Evolutionary conservation across 129 eudicot genomes (phyloP).

Genomic region (Heracleum sosnowskyi): DNA sequence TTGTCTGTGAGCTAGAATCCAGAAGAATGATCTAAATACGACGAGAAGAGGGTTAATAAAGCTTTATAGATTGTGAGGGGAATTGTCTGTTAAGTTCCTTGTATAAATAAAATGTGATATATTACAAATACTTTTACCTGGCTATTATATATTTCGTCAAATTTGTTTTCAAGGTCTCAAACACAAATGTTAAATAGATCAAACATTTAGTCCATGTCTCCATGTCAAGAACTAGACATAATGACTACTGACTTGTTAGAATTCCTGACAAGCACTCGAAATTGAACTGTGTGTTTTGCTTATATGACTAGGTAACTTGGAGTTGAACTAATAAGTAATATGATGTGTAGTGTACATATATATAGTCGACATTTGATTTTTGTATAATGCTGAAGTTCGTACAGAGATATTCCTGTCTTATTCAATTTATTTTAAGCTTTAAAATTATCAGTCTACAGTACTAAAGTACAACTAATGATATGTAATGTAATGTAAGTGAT

Average conservation of each 20-base stretch:
- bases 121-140: background rate
- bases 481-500: no score
- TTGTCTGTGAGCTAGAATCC: slow-evolving; percentile 6
- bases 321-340: no score
- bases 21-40: background rate
- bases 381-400: background rate
- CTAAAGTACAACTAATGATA: no score
- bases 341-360: background rate
- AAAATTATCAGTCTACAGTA: background rate
- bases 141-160: background rate
- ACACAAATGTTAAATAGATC: no score
- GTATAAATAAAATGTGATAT: slow-evolving; percentile 1
- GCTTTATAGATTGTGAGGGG: background rate
- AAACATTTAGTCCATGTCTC: no score
- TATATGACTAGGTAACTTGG: background rate
- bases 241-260: no score
- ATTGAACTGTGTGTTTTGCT: no score
- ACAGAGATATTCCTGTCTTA: background rate
- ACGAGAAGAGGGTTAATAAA: slow-evolving; percentile 7
- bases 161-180: background rate
- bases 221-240: no score
- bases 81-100: slow-evolving; percentile 2
- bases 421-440: background rate
- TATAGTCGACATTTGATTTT: background rate
- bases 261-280: background rate